Evolutionary conservation across 352 stramenopile species (phyloP).

Genomic region (Elongisporangium prolatum): DNA sequence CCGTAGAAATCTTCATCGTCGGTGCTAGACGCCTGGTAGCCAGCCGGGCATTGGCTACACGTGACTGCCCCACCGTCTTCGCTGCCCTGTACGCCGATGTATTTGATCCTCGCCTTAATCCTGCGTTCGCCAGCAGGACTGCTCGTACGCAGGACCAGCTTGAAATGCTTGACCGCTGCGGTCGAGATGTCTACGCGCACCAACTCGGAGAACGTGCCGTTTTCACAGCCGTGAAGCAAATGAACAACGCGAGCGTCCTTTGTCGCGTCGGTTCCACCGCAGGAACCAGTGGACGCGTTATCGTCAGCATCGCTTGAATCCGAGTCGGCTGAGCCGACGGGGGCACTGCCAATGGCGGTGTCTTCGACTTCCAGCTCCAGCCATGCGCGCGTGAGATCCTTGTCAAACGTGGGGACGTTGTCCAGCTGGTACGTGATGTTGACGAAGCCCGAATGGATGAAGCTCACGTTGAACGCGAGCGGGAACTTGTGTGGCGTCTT

Average conservation of each 20-base stretch:
- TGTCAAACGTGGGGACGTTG: constrained; percentile 59
- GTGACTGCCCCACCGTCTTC: constrained; percentile 41
- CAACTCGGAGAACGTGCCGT: constrained; percentile 55
- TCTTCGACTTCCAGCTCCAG: constrained; percentile 58
- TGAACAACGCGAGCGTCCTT: constrained; percentile 38
- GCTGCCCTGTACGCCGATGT: constrained; percentile 48
- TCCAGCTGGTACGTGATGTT: constrained; percentile 65
- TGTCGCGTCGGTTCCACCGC: constrained; percentile 1
- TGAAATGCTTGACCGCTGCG: constrained; percentile 40
- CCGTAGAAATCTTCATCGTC: constrained; percentile 23
- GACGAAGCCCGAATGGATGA: constrained; percentile 41
- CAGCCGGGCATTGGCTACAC: constrained; percentile 47
- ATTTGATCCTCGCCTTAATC: constrained; percentile 46
- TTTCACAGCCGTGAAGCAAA: constrained; percentile 55
- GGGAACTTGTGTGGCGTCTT: constrained; percentile 16
- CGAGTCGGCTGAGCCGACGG: neutral
- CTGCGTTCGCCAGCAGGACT: constrained; percentile 32
- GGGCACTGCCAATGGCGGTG: neutral
- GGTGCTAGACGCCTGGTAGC: constrained; percentile 29
- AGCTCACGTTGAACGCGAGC: constrained; percentile 52
- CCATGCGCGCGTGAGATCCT: constrained; percentile 56
- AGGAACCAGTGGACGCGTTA: neutral
- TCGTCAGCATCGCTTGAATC: constrained; percentile 8
- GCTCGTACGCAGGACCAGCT: constrained; percentile 52
- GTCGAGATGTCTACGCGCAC: constrained; percentile 52